These are phyloP conservation scores for Leccinum colubrinum DNA, from an alignment of 1,284 basidiomycete genomes.

Conservation along the genomic window DNA sequence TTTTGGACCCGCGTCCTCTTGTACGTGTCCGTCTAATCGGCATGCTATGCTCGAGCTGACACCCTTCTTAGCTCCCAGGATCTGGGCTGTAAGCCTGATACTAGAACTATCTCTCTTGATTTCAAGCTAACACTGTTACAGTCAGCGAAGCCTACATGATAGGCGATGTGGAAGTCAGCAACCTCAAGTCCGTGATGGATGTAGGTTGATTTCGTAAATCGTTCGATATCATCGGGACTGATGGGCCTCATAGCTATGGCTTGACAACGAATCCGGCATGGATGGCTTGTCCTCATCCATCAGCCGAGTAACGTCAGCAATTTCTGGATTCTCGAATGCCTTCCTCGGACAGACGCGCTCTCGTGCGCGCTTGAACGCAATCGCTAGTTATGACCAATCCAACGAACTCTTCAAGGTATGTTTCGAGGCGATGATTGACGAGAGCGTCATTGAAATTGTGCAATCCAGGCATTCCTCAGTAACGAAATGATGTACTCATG, in stretches of 20 bases:
- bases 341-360: slow-evolving; percentile 79
- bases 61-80: slow-evolving; percentile 52
- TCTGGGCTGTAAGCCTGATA: slow-evolving; percentile 60
- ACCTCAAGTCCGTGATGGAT: slow-evolving; percentile 75
- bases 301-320: slow-evolving; percentile 61
- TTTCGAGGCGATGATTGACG: slow-evolving; percentile 7
- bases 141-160: slow-evolving; percentile 91
- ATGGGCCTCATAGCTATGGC: slow-evolving; percentile 61
- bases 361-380: slow-evolving; percentile 79
- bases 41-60: slow-evolving; percentile 15
- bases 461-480: slow-evolving; percentile 71
- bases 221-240: slow-evolving; percentile 10
- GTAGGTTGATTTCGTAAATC: slow-evolving; percentile 43
- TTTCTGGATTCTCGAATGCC: slow-evolving; percentile 75
- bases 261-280: slow-evolving; percentile 77
- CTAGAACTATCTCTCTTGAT: slow-evolving; percentile 6
- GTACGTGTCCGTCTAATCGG: slow-evolving; percentile 38
- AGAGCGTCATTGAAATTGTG: slow-evolving; percentile 27
- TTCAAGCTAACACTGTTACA: slow-evolving; percentile 31
- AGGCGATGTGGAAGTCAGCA: slow-evolving; percentile 73
- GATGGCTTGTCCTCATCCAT: slow-evolving; percentile 64
- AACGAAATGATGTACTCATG: slow-evolving; percentile 94
- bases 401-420: slow-evolving; percentile 74
- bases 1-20: slow-evolving; percentile 81
- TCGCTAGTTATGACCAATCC: slow-evolving; percentile 88